Base-by-base conservation (phyloP, 257 asterid species). In the Cordia subcordata region DNA sequence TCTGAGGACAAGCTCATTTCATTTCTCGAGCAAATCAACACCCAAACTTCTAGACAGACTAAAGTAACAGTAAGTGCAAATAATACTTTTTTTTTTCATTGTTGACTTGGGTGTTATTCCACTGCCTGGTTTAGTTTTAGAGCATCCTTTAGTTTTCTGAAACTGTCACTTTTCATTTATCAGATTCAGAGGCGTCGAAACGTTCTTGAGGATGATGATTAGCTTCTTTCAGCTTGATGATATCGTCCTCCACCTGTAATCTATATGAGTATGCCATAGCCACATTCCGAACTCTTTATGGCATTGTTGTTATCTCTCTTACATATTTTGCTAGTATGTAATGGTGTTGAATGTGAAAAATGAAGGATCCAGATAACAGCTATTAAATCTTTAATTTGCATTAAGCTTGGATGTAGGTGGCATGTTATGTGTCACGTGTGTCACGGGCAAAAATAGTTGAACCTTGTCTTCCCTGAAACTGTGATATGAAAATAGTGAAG, bases 11-110 rank as follows among this genome's bases (percentile, higher is more conserved):
- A 73, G 76, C 94, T 93, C 55, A 93, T 93, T 75, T 70, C 92
- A 19, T 74, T 93, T 76, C 96, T 93, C 42, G 96, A 93, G 69
- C 99, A 89, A 72, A 93, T 93, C 85, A 93, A 93, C 79, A 88
- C 86, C 59, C 96, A 89, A 82, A 89, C 96, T 44, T 58, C 81
- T 21, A 89, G 82, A 78, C 90, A 84, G 80, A 93, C 97, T 45
- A 93, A 91, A 91, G 96, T 91, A 52, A 91, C 94, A 1, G 98
- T 91, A 81, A 85, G 96, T 83, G 27, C 35, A 35, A 49, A 21
- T 13, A 49, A 60, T 57, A 9, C 40, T 55, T 19, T 52, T 19
- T 52, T 49, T 4, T 64, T 14, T 33, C 50, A 53, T 55, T 55
- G 0, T 23, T 16, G 35, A 12, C 2, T 23, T 14, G 9, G 13